Evolutionary conservation across 2,329 filamentous ascomycete genomes (phyloP).

Genomic region (Penicillium fuscoglaucum): DNA sequence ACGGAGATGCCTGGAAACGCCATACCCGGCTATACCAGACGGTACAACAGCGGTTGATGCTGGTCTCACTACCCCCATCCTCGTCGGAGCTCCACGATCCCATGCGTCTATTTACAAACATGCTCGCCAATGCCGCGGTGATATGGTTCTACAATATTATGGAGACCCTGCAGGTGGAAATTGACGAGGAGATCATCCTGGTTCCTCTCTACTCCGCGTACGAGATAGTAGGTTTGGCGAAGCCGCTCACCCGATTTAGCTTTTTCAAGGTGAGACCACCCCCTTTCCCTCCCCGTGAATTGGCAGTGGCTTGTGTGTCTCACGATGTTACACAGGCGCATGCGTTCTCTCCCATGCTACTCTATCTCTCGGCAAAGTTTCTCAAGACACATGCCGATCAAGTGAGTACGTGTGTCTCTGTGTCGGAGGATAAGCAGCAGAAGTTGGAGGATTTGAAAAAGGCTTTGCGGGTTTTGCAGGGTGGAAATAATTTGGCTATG

Average conservation of each 20-base stretch:
- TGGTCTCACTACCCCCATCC: conserved; percentile 10
- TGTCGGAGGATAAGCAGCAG: conserved; percentile 4
- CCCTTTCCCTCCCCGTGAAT: background rate
- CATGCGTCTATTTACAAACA: conserved; percentile 20
- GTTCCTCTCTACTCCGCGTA: conserved; percentile 13
- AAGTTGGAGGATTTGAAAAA: conserved; percentile 5
- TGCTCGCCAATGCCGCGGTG: conserved; percentile 15
- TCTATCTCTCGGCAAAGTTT: conserved; percentile 13
- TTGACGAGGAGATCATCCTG: background rate
- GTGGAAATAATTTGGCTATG: conserved; percentile 7
- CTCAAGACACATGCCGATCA: conserved; percentile 8
- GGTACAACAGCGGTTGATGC: conserved; percentile 11
- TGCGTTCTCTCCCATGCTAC: conserved; percentile 9
- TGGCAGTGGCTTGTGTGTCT: background rate
- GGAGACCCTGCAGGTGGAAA: conserved; percentile 1
- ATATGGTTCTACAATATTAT: conserved; percentile 14
- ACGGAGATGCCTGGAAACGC: conserved; percentile 12
- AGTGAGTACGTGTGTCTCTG: background rate
- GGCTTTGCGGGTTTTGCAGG: conserved; percentile 4
- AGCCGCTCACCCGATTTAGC: conserved; percentile 8
- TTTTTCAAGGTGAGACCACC: conserved; percentile 14
- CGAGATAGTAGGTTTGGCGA: conserved; percentile 16
- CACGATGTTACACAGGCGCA: conserved; percentile 4
- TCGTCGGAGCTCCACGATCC: conserved; percentile 10
- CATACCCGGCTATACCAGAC: conserved; percentile 15